Conservation (phyloP, 2,329 filamentous ascomycete genomes). For the Hymenoscyphus fraxineus region DNA sequence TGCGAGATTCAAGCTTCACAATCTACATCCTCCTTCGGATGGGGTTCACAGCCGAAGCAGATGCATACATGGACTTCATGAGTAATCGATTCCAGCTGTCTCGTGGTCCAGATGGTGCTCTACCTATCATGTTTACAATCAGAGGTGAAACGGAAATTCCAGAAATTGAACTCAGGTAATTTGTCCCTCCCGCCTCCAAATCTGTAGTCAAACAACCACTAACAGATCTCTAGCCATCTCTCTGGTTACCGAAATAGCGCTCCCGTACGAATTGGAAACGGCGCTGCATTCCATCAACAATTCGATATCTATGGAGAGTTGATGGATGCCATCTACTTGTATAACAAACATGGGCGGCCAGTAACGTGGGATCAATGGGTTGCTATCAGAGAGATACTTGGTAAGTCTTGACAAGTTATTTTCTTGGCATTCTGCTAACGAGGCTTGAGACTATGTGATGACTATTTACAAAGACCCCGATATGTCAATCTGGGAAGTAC, state of each 20-base stretch:
- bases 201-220: constrained; percentile 7
- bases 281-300: constrained; percentile 71
- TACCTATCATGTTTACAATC: constrained; percentile 82
- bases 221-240: constrained; percentile 47
- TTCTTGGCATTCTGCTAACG: constrained; percentile 18
- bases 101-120: constrained; percentile 53
- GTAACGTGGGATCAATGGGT: constrained; percentile 75
- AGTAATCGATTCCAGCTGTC: constrained; percentile 65
- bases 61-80: constrained; percentile 76
- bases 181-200: not conserved
- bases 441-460: constrained; percentile 59
- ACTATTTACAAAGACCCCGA: constrained; percentile 65
- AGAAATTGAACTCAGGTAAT: constrained; percentile 55
- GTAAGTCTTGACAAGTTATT: constrained; percentile 31
- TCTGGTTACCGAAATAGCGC: constrained; percentile 68
- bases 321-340: constrained; percentile 73
- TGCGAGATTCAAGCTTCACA: constrained; percentile 73
- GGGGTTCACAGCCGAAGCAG: constrained; percentile 71
- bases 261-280: constrained; percentile 74
- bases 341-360: constrained; percentile 76
- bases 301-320: constrained; percentile 78
- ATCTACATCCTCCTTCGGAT: constrained; percentile 74
- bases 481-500: constrained; percentile 82
- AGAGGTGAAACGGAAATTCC: constrained; percentile 71
- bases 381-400: constrained; percentile 62